Percentiles rank a stretch among this genome's conserved stretches.
These are phyloP conservation scores for Cladobotryum protrusum DNA, from an alignment of 2,329 filamentous ascomycete genomes.

Conservation along the genomic window DNA sequence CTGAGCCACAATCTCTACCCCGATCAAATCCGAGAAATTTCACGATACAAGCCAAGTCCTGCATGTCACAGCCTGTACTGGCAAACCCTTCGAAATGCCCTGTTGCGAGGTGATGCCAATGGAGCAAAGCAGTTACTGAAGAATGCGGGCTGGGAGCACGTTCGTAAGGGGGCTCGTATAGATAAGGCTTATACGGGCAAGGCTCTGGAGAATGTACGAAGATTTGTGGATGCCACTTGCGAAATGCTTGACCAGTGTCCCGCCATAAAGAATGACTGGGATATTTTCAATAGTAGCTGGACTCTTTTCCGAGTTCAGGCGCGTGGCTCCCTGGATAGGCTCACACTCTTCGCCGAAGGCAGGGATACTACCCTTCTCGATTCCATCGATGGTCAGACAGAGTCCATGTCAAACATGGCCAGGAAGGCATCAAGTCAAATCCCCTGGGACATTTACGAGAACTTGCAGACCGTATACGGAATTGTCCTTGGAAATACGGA, in stretches of 20 bases:
- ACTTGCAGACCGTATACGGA: constrained; percentile 71
- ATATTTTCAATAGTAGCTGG: constrained; percentile 78
- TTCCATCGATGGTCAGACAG: constrained; percentile 29
- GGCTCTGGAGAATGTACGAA: constrained; percentile 72
- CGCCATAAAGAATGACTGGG: constrained; percentile 66
- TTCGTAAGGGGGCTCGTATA: constrained; percentile 60
- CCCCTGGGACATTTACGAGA: constrained; percentile 86
- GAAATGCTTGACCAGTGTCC: constrained; percentile 69
- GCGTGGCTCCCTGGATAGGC: constrained; percentile 59
- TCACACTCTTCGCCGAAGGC: constrained; percentile 76
- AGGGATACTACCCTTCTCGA: constrained; percentile 42
- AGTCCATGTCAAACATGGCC: constrained; percentile 58
- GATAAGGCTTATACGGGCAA: constrained; percentile 65
- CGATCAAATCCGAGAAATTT: constrained; percentile 60
- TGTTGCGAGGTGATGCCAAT: constrained; percentile 68
- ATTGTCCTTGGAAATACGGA: constrained; percentile 70
- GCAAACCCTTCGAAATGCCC: constrained; percentile 69
- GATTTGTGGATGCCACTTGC: constrained; percentile 62
- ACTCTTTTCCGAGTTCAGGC: constrained; percentile 73
- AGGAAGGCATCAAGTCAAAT: constrained; percentile 79
- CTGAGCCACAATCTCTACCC: constrained; percentile 66
- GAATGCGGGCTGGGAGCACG: constrained; percentile 71
- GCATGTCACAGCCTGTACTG: constrained; percentile 75
- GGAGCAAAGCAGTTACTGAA: constrained; percentile 63
- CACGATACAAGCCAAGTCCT: constrained; percentile 61